Base-by-base conservation (phyloP, 805 yeast species). In the Diddensiella santjacobensis region DNA sequence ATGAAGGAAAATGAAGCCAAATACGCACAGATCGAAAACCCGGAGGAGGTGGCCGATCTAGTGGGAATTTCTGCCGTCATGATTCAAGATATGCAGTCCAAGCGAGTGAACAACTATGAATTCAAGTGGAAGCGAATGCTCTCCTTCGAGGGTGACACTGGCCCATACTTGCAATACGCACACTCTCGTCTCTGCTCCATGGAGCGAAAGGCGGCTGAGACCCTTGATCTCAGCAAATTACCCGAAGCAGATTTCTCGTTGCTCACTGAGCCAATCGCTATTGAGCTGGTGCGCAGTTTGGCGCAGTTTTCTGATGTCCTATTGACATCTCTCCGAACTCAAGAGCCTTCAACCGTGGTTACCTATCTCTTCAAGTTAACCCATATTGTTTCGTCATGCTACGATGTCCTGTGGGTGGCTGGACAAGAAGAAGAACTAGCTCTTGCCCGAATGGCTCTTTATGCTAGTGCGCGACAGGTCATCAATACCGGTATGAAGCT, bases 41-140 rank as follows among this genome's bases (percentile, higher is more conserved):
- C 98, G 30, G 97, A 91, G 51, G 81, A 81, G 66, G 85, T 93
- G 62, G 98, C 99, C 50, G 98, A 93, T 69, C 76, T 88, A 61
- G 83, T 93, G 51, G 99, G 99, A 66, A 85, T 93, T 50, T 84
- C 96, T 24, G 99, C 99, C 3, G 96, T 93, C 52, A 90, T 93
- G 96, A 87, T 93, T 63, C 99, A 93, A 77, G 99, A 93, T 70
- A 90, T 93, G 98, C 95, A 87, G 71, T 82, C 96, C 52, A 93
- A 93, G 74, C 84, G 99, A 70, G 79, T 91, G 70, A 89, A 91
- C 75, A 91, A 93, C 73, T 93, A 93, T 73, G 87, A 83, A 62
- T 93, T 93, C 72, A 87, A 88, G 70, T 93, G 99, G 99, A 88
- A 87, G 61, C 85, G 99, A 74, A 93, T 93, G 97, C 78, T 86